Evolutionary conservation across 2,329 filamentous ascomycete species (phyloP).

Genomic region (Diaporthe capsici): DNA sequence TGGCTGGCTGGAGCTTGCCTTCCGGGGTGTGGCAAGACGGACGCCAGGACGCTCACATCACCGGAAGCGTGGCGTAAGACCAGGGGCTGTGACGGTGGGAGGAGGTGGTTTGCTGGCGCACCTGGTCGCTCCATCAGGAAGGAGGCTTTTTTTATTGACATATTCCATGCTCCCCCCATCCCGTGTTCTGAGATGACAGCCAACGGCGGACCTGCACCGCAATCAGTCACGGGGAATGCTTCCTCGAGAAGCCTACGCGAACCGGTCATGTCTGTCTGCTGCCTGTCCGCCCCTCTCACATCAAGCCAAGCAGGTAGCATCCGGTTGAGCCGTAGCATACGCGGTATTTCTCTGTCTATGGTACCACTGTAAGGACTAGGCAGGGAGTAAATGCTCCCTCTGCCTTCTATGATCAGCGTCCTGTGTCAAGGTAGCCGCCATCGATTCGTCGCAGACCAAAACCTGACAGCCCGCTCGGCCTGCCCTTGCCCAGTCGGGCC

Average conservation of each 20-base stretch:
- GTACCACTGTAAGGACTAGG: no score
- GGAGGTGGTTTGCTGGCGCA: neutral
- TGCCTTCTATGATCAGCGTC: constrained; percentile 28
- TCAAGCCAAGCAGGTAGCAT: constrained; percentile 22
- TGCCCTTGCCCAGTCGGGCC: constrained; percentile 21
- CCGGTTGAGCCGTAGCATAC: constrained; percentile 10
- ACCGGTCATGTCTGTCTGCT: neutral
- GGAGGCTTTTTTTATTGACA: neutral
- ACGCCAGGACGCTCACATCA: constrained; percentile 22
- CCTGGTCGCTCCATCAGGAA: neutral
- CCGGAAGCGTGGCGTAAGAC: constrained; percentile 19
- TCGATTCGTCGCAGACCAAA: constrained; percentile 36
- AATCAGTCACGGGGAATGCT: neutral
- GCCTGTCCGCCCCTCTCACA: neutral
- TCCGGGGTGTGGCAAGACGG: constrained; percentile 5
- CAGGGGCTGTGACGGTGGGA: neutral
- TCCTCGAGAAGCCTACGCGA: neutral
- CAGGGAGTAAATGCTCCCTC: neutral
- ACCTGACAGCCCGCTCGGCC: neutral
- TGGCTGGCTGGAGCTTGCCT: constrained; percentile 9
- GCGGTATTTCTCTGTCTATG: neutral
- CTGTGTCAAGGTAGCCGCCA: constrained; percentile 2
- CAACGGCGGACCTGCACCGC: neutral
- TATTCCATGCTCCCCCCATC: neutral
- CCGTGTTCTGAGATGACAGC: neutral